Percentiles rank a stretch among this genome's conserved stretches.
Evolutionary conservation across 495 filamentous ascomycete genomes (phyloP).

Genomic region (Penicillium soppii): DNA sequence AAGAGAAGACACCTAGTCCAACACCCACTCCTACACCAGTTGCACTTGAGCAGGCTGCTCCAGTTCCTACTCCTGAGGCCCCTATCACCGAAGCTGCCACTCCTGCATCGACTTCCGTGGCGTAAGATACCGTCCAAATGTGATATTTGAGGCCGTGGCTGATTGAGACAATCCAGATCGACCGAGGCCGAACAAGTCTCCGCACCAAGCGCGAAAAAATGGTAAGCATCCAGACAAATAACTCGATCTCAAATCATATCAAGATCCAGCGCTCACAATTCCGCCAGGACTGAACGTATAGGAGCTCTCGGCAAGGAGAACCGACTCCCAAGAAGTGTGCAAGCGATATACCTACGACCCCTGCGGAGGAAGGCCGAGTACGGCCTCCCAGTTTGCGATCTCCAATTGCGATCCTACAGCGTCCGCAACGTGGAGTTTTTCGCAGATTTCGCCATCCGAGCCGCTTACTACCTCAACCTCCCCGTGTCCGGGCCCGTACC

Average conservation of each 20-base stretch:
- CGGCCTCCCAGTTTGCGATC: slow-evolving; percentile 80
- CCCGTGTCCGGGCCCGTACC: slow-evolving; percentile 85
- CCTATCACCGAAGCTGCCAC: background rate
- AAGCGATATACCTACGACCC: slow-evolving; percentile 82
- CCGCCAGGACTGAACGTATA: slow-evolving; percentile 38
- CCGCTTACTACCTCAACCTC: slow-evolving; percentile 89
- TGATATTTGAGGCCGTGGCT: background rate
- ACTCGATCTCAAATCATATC: background rate
- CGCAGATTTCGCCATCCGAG: slow-evolving; percentile 89
- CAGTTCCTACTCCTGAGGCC: background rate
- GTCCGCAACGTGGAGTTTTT: slow-evolving; percentile 92
- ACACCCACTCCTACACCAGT: slow-evolving; percentile 1
- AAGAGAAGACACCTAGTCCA: slow-evolving; percentile 12
- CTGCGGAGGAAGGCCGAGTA: slow-evolving; percentile 71
- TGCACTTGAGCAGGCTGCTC: background rate
- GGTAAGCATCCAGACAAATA: slow-evolving; percentile 16
- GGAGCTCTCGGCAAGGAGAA: slow-evolving; percentile 34
- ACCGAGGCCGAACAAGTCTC: slow-evolving; percentile 9
- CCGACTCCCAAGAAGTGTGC: slow-evolving; percentile 71
- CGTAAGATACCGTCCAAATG: slow-evolving; percentile 1
- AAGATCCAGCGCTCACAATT: slow-evolving; percentile 12
- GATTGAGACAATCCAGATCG: slow-evolving; percentile 11
- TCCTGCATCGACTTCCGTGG: background rate
- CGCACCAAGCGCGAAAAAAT: slow-evolving; percentile 28
- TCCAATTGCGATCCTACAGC: slow-evolving; percentile 90